Evolutionary conservation across 2,329 filamentous ascomycete species (phyloP), one percentile per base, ranked within the genome.

Genomic region (Diplocarpon rosae): DNA sequence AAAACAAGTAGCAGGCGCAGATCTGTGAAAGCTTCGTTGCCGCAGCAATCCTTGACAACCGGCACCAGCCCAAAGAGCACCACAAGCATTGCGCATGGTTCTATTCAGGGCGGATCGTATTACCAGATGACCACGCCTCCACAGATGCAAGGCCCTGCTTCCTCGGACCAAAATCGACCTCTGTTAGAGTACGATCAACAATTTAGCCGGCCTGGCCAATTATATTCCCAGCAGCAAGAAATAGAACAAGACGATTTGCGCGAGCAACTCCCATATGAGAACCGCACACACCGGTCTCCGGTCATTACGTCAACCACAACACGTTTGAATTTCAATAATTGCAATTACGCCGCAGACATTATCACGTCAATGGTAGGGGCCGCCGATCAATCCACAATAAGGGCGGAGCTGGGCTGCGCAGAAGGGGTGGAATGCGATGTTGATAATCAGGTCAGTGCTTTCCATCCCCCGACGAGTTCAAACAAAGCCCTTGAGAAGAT

Each of bases 291-390:
- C 11, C 42, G 43, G 35, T 48, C 48, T 36, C 46, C 44, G 11
- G 31, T 49, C 9, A 53, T 51, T 45, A 52, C 51, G 30, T 50
- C 49, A 8, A 41, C 45, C 10, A 45, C 45, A 10, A 37, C 45
- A 13, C 46, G 29, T 31, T 5, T 37, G 13, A 59, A 61, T 37
- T 42, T 56, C 31, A 61, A 60, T 42, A 58, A 52, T 38, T 63
- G 60, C 42, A 55, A 66, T 14, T 60, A 64, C 46, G 68, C 68
- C 14, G 62, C 67, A 10, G 65, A 67, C 38, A 65, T 70, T 34
- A 68, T 71, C 27, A 63, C 66, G 12, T 63, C 57, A 6, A 67
- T 71, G 62, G 60, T 64, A 28, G 59, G 61, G 3, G 60, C 64
- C 11, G 28, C 20, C 7, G 57, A 63, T 16, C 52, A 60, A 6